These are phyloP conservation scores for Leptomonas pyrrhocoris DNA, from an alignment of 208 protist genomes.

Conservation along the genomic window DNA sequence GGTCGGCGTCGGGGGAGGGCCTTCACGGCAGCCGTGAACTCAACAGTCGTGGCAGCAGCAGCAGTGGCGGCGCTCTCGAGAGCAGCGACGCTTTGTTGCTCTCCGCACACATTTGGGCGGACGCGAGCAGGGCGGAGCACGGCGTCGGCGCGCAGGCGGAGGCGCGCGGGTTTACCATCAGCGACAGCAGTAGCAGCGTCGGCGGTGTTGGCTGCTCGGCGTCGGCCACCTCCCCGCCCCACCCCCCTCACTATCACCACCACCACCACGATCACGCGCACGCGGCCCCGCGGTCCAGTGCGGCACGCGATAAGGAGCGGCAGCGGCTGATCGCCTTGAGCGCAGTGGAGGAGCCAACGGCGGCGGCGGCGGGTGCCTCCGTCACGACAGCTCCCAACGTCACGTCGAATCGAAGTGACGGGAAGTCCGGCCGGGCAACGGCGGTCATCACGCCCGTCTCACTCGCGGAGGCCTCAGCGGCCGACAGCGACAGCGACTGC, in stretches of 20 bases:
- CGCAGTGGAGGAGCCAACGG: neutral
- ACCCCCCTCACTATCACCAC: neutral
- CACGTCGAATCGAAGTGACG: neutral
- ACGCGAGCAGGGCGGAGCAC: neutral
- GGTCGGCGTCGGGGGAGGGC: constrained; percentile 18
- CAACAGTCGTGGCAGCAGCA: constrained; percentile 19
- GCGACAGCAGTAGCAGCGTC: neutral
- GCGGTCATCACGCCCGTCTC: neutral
- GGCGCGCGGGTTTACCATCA: neutral
- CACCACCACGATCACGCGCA: neutral
- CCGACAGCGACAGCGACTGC: constrained; percentile 24
- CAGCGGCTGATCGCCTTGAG: constrained; percentile 18
- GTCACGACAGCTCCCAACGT: neutral
- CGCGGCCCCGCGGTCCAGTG: constrained; percentile 5
- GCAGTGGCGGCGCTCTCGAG: neutral
- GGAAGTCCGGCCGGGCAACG: neutral
- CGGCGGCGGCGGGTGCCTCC: neutral
- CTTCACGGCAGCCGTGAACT: constrained; percentile 11
- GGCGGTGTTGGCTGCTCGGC: neutral
- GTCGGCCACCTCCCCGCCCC: neutral
- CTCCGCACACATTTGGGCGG: neutral
- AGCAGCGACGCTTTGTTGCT: neutral
- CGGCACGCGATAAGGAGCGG: constrained; percentile 22
- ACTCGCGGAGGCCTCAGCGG: constrained; percentile 13
- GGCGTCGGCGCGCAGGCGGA: neutral